Evolutionary conservation across 352 stramenopile species (phyloP), one percentile per base, ranked within the genome.

Genomic region (Globisporangium viniferum): DNA sequence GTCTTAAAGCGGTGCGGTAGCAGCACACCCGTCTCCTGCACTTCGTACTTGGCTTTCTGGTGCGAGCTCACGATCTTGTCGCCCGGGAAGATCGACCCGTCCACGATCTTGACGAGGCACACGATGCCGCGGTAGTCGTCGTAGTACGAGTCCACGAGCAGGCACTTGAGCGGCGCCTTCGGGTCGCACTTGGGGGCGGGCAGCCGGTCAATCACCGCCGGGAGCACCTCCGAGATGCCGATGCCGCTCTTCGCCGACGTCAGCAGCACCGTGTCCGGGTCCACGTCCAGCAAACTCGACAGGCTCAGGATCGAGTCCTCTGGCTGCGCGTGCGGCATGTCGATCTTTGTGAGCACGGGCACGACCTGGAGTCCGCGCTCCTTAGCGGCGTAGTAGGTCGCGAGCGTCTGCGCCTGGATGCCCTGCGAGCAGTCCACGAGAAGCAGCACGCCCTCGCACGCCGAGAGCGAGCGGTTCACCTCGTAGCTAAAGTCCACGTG

Each of bases 401-500:
- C 95, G 44, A 99, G 82, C 35, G 98, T 99, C 76, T 99, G 98
- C 2, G 98, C 97, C 79, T 99, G 97, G 61, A 99, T 97, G 24
- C 97, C 97, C 72, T 99, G 97, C 10, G 96, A 97, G 41, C 93
- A 92, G 78, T 99, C 98, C 48, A 99, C 96, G 5, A 99, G 78
- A 35, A 99, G 75, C n/a, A 99, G 75, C 41, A 98, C 97, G 33
- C 98, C 98, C 79, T 99, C 92, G 70, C 98, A 99, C 57, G 97
- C 95, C 0, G 92, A 92, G 22, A 99, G 79, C 59, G 91, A 98
- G 59, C 98, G 91, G 44, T 90, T 92, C 22, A 99, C 98, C 79
- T 99, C 98, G 75, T 98, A 99, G 62, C 85, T 97, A 73, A 99
- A 99, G 84, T 99, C 98, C 33, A 98, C 96, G 76, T 99, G 97